Evolutionary conservation across 2,329 filamentous ascomycete species (phyloP), one percentile per base, ranked within the genome.

Genomic region (Aspergillus japonicus): DNA sequence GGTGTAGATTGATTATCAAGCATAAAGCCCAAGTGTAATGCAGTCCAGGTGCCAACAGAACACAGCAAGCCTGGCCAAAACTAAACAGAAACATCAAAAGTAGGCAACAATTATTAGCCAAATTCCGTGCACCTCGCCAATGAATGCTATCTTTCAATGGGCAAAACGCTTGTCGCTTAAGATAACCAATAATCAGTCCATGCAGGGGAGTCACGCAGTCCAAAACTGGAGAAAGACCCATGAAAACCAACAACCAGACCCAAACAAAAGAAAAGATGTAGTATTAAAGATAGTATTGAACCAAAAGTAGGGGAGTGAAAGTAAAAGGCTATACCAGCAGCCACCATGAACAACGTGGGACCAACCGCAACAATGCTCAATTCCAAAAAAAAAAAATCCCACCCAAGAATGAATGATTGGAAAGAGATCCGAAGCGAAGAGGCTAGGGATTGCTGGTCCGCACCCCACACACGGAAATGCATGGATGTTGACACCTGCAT

Each of bases 401-500:
- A 29, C 2, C 26, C 26, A 7, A 29, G 26, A 5, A 8, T 29
- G 26, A 7, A 29, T 29, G 26, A 8, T 10, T 8, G 26, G 26
- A 8, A 29, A 8, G 23, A 23, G 23, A 23, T 23, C 23, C 2
- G 23, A 23, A 3, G 23, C 23, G 23, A 23, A 23, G 23, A 23
- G 23, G 23, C 23, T 3, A 8, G 26, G 26, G 7, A 29, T 8
- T 10, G 7, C 8, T 29, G 26, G 26, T 10, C 2, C 7, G 26
- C 26, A 12, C 33, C 33, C 33, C 33, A 35, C 24, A 35, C 42
- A 26, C 57, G 24, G 42, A 14, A 16, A 24, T 53, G 48, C 51
- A 39, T 57, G 60, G 52, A 44, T 47, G 47, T 59, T 39, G 54
- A 61, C 50, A 61, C 53, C 33, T 61, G 61, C 64, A 62, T 65